A percentile compares a stretch with the other conserved stretches of the same genome.
These are phyloP conservation scores for Clitoria ternatea DNA, from an alignment of 306 rosid genomes.

Conservation along the genomic window DNA sequence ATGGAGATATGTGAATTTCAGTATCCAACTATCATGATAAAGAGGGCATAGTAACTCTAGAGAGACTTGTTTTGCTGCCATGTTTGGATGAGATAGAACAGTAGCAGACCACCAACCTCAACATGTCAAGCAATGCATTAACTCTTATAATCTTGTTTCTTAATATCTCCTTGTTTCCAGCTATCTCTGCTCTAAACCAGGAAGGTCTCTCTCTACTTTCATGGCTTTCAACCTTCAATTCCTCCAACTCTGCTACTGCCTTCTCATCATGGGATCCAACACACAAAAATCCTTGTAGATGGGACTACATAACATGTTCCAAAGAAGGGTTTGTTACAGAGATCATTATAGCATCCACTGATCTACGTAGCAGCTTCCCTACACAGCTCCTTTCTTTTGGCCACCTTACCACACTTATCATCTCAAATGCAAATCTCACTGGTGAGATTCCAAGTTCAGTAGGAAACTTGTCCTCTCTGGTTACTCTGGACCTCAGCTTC, in stretches of 20 bases:
- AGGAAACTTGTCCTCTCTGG: conserved; percentile 71
- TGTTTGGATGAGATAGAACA: conserved; percentile 57
- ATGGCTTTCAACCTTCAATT: conserved; percentile 82
- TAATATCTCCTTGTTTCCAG: conserved; percentile 50
- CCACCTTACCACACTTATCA: conserved; percentile 57
- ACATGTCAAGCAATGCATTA: conserved; percentile 62
- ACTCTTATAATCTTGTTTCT: conserved; percentile 56
- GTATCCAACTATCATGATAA: conserved; percentile 29
- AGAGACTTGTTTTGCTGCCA: conserved; percentile 32
- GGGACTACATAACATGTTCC: conserved; percentile 81
- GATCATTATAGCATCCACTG: conserved; percentile 54
- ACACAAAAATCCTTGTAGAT: conserved; percentile 68
- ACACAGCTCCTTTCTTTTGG: conserved; percentile 55
- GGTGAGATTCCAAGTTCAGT: conserved; percentile 63
- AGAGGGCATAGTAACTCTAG: conserved; percentile 35
- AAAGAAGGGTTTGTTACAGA: conserved; percentile 54
- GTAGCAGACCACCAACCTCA: conserved; percentile 37
- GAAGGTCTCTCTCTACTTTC: conserved; percentile 86
- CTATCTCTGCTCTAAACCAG: conserved; percentile 66
- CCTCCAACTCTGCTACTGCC: conserved; percentile 49
- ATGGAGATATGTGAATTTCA: conserved; percentile 29
- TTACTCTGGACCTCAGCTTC: conserved; percentile 74
- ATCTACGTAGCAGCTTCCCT: conserved; percentile 61
- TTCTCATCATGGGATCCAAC: conserved; percentile 85
- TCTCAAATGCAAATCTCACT: conserved; percentile 78